Base-by-base conservation (phyloP, 208 protist genomes). In the Trypanosoma vivax region DNA sequence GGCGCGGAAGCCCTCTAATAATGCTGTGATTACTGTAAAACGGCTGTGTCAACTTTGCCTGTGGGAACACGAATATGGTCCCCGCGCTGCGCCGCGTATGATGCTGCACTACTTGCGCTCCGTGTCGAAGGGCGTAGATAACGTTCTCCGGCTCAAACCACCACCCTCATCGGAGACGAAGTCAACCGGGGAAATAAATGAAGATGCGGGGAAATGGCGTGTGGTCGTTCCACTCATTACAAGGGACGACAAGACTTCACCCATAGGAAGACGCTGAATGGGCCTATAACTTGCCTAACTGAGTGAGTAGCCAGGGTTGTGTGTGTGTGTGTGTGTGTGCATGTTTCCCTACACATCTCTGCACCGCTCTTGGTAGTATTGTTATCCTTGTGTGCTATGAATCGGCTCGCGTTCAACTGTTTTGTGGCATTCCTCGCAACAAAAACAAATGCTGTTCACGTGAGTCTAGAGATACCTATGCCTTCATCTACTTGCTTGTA, bases 51-150 rank as follows among this genome's bases (percentile, higher is more conserved):
- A 63, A 29, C 23, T 78, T 2, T 60, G 47, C 18, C 37, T 88
- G 45, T 88, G 80, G 76, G 66, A 74, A 18, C 69, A 82, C 40
- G 80, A 88, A 64, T 88, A 79, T 48, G 76, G 76, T 2, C 49
- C 16, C 2, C 25, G 13, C 14, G 55, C 63, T 37, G 76, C 76
- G 11, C 38, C 27, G 1, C 58, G 72, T 25, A 83, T 88, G 70
- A 60, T 88, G 43, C 57, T 69, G 19, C 63, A 71, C 38, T 64
- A 67, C 34, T 54, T 88, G 23, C 33, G 60, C n/a, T 50, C 53
- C 14, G 45, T 67, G n/a, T 50, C 39, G 18, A 38, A 47, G 2
- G 19, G 14, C 2, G 68, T 47, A 9, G 55, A 43, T 13, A 39
- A 30, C 43, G 53, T 75, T 18, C 62, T 65, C 16, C 30, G 60